Base-by-base conservation (phyloP, 1,284 basidiomycete genomes). In the Agroathelia rolfsii region DNA sequence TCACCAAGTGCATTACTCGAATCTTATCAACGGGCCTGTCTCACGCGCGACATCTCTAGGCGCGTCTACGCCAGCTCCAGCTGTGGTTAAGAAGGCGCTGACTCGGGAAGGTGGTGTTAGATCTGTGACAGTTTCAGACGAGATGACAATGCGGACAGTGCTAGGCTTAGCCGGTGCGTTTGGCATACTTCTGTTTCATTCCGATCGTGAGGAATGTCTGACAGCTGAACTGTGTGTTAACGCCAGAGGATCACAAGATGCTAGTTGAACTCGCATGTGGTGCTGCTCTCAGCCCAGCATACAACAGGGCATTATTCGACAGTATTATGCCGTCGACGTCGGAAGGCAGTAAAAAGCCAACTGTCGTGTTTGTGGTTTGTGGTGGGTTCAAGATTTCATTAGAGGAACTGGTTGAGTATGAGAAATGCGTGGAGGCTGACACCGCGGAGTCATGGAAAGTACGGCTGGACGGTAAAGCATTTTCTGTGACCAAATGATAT, bases 201-300 rank as follows among this genome's bases (percentile, higher is more conserved):
- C 5, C 11, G 15, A 15, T 23, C 19, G 14, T 5, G 26, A 7
- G 16, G 29, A 30, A 24, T 17, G 28, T 13, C 34, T 29, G 12
- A 30, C 40, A 35, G 28, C 43, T 43, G 27, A 30, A 8, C 5
- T 20, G 17, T 14, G 22, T n/a, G n/a, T 16, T 14, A 22, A 18
- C 34, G 15, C 17, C 39, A 83, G 82, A 80, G 38, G 77, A 83
- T 38, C 79, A 86, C 46, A 82, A 82, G 50, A 59, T 73, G 37
- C 54, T 84, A 14, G 69, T 79, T 3, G 80, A 86, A 46, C 59
- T 85, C 17, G 75, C 82, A 0, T 84, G 80, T 44, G 62, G 77
- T 2, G 70, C 76, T 2, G 72, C 81, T 2, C 59, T 85, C 11
- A 61, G 68, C 4, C 66, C 76, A 2, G 79, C 71, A 3, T 84